Conservation (phyloP, 1,139 yeast genomes). For the Debaryomyces sp. region DNA sequence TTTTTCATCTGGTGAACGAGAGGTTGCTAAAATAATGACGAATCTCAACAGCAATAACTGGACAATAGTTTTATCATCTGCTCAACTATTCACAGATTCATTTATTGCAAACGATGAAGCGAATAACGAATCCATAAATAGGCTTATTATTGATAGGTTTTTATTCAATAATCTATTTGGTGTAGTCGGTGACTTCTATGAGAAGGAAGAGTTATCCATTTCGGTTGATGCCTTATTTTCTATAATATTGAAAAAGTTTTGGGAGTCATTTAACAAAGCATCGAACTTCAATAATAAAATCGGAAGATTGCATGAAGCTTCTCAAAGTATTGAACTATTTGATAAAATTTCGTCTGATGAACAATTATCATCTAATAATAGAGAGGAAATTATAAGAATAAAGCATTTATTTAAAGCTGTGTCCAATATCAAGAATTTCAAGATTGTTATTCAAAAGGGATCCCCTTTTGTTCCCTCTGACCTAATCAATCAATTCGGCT, state of each 20-base stretch:
- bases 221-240: conserved; percentile 20
- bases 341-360: conserved; percentile 20
- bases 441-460: conserved; percentile 35
- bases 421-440: conserved; percentile 36
- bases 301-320: conserved; percentile 49
- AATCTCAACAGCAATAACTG: conserved; percentile 38
- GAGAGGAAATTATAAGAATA: conserved; percentile 21
- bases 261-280: conserved; percentile 57
- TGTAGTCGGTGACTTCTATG: conserved; percentile 25
- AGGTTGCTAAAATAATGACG: conserved; percentile 32
- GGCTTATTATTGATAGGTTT: conserved; percentile 40
- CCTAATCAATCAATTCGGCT: conserved; percentile 28
- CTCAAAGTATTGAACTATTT: conserved; percentile 40
- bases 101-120: conserved; percentile 27
- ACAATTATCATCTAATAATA: conserved; percentile 15
- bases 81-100: conserved; percentile 26
- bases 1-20: conserved; percentile 24
- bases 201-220: conserved; percentile 17
- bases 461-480: conserved; percentile 32
- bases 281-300: conserved; percentile 49
- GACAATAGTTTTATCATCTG: conserved; percentile 25
- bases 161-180: conserved; percentile 40
- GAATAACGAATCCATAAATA: conserved; percentile 28
- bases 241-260: conserved; percentile 42
- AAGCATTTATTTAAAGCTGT: conserved; percentile 36